Evolutionary conservation across 176 grass and related monocot genomes (phyloP).

Genomic region (Aechmea fasciata): DNA sequence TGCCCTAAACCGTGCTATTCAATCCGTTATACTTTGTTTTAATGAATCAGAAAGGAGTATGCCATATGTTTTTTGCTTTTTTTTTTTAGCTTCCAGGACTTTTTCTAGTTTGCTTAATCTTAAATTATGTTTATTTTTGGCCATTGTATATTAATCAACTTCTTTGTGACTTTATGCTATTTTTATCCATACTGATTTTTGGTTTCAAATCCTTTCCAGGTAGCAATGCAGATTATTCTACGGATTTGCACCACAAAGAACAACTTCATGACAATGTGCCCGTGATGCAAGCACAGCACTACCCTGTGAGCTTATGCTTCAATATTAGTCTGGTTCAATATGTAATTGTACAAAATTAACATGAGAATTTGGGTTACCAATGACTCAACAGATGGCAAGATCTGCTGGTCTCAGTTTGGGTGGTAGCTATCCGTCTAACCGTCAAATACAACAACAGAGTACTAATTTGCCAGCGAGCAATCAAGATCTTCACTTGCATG

Average conservation of each 20-base stretch:
- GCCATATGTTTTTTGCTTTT: no score
- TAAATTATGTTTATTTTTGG: no score
- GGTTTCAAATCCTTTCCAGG: slow-evolving; percentile 34
- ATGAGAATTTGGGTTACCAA: slow-evolving; percentile 10
- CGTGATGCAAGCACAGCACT: slow-evolving; percentile 73
- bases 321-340: slow-evolving; percentile 14
- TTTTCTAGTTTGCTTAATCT: no score
- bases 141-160: not conserved
- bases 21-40: no score
- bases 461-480: slow-evolving; percentile 33
- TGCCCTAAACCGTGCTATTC: no score
- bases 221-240: slow-evolving; percentile 63
- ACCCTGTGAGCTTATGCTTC: slow-evolving; percentile 51
- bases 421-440: slow-evolving; percentile 53
- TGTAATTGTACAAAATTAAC: slow-evolving; percentile 25
- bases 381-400: slow-evolving; percentile 64
- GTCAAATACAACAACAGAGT: slow-evolving; percentile 81
- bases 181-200: slow-evolving; percentile 15
- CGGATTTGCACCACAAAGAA: slow-evolving; percentile 96
- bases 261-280: slow-evolving; percentile 87
- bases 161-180: slow-evolving; percentile 1
- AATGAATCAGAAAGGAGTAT: no score
- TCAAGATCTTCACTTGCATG: slow-evolving; percentile 34
- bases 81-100: no score
- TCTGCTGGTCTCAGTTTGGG: slow-evolving; percentile 88